Percentiles rank a stretch among this genome's conserved stretches.
Conservation (phyloP, 352 stramenopile genomes). For the Phytophthora cactorum region DNA sequence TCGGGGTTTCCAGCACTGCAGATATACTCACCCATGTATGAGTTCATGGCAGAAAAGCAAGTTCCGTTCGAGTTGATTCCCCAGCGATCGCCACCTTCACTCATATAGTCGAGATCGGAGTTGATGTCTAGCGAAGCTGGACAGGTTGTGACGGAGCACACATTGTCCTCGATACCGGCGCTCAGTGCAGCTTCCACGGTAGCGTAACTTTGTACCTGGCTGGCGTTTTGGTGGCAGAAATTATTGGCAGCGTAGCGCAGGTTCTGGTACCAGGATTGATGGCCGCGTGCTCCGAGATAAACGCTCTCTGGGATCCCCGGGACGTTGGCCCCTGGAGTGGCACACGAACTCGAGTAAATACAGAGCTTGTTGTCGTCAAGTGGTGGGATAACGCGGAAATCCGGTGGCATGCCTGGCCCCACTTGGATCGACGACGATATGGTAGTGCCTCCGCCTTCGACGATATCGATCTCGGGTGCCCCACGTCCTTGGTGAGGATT, state of each 20-base stretch:
- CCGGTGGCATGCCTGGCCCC: slow-evolving; percentile 57
- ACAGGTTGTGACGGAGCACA: slow-evolving; percentile 41
- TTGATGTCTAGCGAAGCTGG: slow-evolving; percentile 50
- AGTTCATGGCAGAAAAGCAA: slow-evolving; percentile 54
- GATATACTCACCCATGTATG: slow-evolving; percentile 55
- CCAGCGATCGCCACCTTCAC: slow-evolving; percentile 35
- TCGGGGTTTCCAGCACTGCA: slow-evolving; percentile 46
- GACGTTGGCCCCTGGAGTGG: slow-evolving; percentile 51
- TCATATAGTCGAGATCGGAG: slow-evolving; percentile 41
- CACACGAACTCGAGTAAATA: slow-evolving; percentile 54
- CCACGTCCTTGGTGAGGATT: slow-evolving; percentile 84
- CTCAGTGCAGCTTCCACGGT: slow-evolving; percentile 32
- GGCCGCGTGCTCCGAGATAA: slow-evolving; percentile 48
- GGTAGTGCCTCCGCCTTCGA: slow-evolving; percentile 83
- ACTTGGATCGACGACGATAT: slow-evolving; percentile 83
- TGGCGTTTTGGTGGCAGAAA: slow-evolving; percentile 45
- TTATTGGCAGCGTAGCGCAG: slow-evolving; percentile 70
- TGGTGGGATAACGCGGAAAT: slow-evolving; percentile 51
- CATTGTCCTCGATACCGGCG: slow-evolving; percentile 45
- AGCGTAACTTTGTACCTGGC: slow-evolving; percentile 31
- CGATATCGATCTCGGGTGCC: slow-evolving; percentile 94
- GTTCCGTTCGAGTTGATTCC: slow-evolving; percentile 56
- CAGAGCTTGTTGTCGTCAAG: slow-evolving; percentile 41
- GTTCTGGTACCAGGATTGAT: slow-evolving; percentile 70
- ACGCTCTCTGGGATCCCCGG: slow-evolving; percentile 49